These are phyloP conservation scores for Eucalyptus fibrosa DNA, from an alignment of 345 rosid species.

Conservation along the genomic window DNA sequence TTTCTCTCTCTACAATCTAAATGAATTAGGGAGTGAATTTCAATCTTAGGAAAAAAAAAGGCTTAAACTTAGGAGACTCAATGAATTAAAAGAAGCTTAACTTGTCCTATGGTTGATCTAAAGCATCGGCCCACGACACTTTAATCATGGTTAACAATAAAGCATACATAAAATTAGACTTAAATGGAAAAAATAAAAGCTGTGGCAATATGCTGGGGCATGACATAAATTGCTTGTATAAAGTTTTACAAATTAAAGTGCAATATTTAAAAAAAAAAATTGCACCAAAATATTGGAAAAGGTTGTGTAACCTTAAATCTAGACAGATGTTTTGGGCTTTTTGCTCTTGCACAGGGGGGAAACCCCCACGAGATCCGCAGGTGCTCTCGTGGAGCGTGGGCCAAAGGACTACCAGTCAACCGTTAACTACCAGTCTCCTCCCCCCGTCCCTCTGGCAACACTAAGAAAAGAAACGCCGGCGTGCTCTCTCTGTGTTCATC, in stretches of 20 bases:
- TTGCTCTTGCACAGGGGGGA: not conserved
- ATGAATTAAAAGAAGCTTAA: too few species aligned
- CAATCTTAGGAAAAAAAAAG: too few species aligned
- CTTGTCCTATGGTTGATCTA: fast-evolving
- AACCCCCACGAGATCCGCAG: not conserved
- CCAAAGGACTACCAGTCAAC: not conserved
- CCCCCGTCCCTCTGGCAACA: not conserved
- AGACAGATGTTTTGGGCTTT: not conserved
- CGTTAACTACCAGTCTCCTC: not conserved
- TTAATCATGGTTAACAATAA: not conserved
- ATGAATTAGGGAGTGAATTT: not conserved
- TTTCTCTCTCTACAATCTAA: too few species aligned
- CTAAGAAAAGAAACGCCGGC: not conserved
- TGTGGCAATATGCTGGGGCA: not conserved
- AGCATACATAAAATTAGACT: not conserved
- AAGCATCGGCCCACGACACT: fast-evolving
- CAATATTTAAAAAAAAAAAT: not conserved
- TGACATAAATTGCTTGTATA: not conserved
- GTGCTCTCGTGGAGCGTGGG: not conserved
- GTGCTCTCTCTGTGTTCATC: not conserved
- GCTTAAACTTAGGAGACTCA: too few species aligned
- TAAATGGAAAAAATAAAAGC: not conserved
- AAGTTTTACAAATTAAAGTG: not conserved
- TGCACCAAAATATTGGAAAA: not conserved
- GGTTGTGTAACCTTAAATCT: not conserved